Percentiles rank a stretch among this genome's conserved stretches.
Evolutionary conservation across 768 basidiomycete species (phyloP).

Genomic region (Tricholomella constricta): DNA sequence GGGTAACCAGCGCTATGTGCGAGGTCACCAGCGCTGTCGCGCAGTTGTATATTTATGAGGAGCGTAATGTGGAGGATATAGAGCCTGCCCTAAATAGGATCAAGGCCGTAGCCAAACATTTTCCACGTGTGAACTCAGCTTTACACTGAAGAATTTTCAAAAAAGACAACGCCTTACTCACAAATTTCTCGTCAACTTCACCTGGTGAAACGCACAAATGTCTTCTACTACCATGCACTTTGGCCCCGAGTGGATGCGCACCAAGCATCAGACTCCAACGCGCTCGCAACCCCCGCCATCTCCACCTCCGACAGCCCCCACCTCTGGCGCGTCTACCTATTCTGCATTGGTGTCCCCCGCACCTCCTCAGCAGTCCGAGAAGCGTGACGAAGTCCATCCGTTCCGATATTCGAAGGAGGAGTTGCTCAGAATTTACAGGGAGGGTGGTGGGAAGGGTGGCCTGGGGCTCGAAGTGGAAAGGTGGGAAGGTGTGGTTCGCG

Average conservation of each 20-base stretch:
- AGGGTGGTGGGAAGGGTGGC: conserved; percentile 71
- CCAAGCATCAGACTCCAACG: conserved; percentile 61
- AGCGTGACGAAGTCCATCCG: conserved; percentile 68
- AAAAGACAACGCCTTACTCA: conserved; percentile 25
- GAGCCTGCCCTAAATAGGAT: conserved; percentile 45
- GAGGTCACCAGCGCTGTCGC: too few relatives aligned
- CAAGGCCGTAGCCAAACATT: conserved; percentile 30
- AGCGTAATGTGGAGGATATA: conserved; percentile 2
- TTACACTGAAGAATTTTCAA: conserved; percentile 35
- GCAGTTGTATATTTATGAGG: too few relatives aligned
- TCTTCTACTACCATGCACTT: conserved; percentile 80
- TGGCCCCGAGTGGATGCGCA: conserved; percentile 92
- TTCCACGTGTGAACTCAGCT: conserved; percentile 41
- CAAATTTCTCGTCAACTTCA: conserved; percentile 21
- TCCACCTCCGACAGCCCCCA: conserved; percentile 51
- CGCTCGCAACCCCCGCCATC: conserved; percentile 60
- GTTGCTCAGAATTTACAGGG: conserved; percentile 79
- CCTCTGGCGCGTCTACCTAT: conserved; percentile 63
- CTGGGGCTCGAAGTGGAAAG: conserved; percentile 85
- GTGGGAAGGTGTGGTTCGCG: conserved; percentile 88
- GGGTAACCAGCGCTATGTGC: too few relatives aligned
- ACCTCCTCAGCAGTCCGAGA: conserved; percentile 50
- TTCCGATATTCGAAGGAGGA: conserved; percentile 89
- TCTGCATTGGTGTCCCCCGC: conserved; percentile 68
- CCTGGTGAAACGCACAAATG: conserved; percentile 36